phyloP scores from a whole-genome alignment of 2,329 filamentous ascomycete species.

The Akanthomyces muscarius region DNA sequence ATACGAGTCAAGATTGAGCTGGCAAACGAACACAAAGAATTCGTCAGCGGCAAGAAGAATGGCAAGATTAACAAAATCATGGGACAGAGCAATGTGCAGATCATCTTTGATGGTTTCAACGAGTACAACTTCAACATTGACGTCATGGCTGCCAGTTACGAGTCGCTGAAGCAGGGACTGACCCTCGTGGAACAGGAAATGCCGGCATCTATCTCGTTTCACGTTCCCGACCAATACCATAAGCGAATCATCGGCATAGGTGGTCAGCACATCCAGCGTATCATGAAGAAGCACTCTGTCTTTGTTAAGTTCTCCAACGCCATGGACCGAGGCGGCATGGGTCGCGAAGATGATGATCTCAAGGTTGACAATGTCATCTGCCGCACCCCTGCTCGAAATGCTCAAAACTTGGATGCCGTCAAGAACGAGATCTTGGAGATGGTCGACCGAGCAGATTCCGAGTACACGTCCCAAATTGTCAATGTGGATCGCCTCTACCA shows the following conservation, averaged over 20 bases:
- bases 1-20: conserved; percentile 98
- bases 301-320: conserved; percentile 99
- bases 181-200: conserved; percentile 97
- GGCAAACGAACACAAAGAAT: conserved; percentile 98
- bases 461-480: conserved; percentile 92
- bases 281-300: conserved; percentile 99
- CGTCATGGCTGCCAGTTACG: conserved; percentile 86
- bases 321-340: conserved; percentile 91
- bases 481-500: conserved; percentile 94
- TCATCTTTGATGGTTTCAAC: conserved; percentile 98
- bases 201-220: conserved; percentile 98
- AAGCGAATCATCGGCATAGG: conserved; percentile 99
- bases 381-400: conserved; percentile 92
- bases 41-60: conserved; percentile 99
- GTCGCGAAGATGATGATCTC: conserved; percentile 95
- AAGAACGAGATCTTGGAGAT: conserved; percentile 99
- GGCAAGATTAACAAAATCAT: conserved; percentile 99
- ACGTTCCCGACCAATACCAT: conserved; percentile 98
- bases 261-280: conserved; percentile 96
- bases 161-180: conserved; percentile 89
- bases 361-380: conserved; percentile 99
- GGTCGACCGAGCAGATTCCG: conserved; percentile 97
- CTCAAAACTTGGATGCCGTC: conserved; percentile 91
- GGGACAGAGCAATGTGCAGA: conserved; percentile 98
- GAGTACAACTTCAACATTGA: conserved; percentile 99